Conservation (phyloP, 257 asterid genomes). For the Linaria vulgaris region DNA sequence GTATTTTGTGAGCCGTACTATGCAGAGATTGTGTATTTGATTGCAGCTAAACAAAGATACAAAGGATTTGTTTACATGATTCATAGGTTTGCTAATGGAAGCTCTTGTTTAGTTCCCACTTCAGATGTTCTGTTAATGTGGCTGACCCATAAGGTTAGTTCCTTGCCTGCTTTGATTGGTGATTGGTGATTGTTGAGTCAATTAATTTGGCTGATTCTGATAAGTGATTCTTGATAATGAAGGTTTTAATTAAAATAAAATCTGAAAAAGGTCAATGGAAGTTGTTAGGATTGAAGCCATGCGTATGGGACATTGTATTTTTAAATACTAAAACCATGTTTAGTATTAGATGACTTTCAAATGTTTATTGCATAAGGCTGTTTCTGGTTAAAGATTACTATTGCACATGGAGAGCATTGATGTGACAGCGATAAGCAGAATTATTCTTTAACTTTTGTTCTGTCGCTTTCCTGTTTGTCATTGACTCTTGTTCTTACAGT, state of each 20-base stretch:
- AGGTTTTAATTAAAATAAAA: background rate
- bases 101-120: conserved; percentile 68
- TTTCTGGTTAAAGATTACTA: conserved; percentile 21
- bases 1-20: conserved; percentile 63
- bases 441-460: conserved; percentile 32
- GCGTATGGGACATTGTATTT: no score
- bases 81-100: conserved; percentile 49
- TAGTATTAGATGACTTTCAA: conserved; percentile 10
- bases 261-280: background rate
- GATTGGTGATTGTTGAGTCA: background rate
- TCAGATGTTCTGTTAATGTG: conserved; percentile 80
- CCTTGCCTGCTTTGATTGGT: background rate
- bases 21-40: conserved; percentile 69
- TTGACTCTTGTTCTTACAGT: background rate
- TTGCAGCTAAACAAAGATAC: conserved; percentile 82
- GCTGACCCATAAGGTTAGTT: conserved; percentile 78
- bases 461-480: conserved; percentile 10
- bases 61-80: conserved; percentile 63
- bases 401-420: conserved; percentile 37
- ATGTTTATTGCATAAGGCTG: conserved; percentile 16
- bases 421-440: conserved; percentile 25
- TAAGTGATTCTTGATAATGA: background rate
- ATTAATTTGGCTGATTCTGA: background rate
- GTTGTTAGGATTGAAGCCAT: conserved; percentile 16
- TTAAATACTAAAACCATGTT: background rate